Evolutionary conservation across 768 basidiomycete species (phyloP).

Genomic region (Trametes elegans): DNA sequence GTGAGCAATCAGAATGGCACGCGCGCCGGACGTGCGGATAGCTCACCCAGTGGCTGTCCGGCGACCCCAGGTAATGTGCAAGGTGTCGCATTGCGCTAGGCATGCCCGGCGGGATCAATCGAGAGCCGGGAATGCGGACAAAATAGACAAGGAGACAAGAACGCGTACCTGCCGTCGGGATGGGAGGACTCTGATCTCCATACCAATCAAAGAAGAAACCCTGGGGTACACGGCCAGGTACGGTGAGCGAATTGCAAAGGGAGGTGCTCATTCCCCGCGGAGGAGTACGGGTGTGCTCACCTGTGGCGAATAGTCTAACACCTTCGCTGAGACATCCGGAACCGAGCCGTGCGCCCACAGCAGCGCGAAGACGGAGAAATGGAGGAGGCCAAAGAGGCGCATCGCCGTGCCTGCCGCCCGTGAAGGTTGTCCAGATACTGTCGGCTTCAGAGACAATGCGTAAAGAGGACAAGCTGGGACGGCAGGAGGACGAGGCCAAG

Average conservation of each 20-base stretch:
- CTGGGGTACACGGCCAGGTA: conserved; percentile 6
- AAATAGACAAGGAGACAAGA: not conserved
- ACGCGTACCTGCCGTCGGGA: conserved; percentile 30
- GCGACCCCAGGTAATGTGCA: conserved; percentile 31
- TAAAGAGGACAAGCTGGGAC: not conserved
- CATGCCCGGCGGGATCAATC: not conserved
- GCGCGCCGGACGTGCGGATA: not conserved
- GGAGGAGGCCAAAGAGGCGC: not conserved
- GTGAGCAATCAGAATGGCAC: not conserved
- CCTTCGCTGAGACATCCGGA: conserved; percentile 4
- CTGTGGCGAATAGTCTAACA: conserved; percentile 7
- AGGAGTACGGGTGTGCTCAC: conserved; percentile 9
- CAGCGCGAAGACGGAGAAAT: not conserved
- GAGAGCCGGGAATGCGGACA: not conserved
- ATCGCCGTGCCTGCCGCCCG: not conserved
- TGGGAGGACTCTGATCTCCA: conserved; percentile 28
- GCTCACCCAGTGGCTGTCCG: conserved; percentile 29
- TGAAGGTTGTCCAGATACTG: not conserved
- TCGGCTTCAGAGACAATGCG: not conserved
- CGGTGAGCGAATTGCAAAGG: not conserved
- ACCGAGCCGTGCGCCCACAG: conserved; percentile 4
- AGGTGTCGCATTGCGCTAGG: conserved; percentile 34
- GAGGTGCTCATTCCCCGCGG: not conserved
- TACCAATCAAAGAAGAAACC: conserved; percentile 34
- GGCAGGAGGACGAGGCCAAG: not conserved